A percentile compares a stretch with the other conserved stretches of the same genome.
phyloP scores from a whole-genome alignment of 2,329 filamentous ascomycete genomes.

The Colletotrichum sp. region DNA sequence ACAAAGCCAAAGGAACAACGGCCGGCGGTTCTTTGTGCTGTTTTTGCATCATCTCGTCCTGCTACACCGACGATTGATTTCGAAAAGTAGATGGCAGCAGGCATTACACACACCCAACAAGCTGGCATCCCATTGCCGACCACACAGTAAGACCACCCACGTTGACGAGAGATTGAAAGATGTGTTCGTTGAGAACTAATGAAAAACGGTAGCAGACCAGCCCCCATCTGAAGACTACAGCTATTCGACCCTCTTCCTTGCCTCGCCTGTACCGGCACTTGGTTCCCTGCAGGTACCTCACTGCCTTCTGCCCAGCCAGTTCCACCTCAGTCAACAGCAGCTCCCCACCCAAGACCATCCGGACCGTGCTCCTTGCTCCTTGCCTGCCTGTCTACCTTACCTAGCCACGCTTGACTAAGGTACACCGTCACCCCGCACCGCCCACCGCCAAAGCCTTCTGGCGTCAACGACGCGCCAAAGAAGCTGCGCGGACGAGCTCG shows the following conservation, averaged over 20 bases:
- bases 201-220: neutral
- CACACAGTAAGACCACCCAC: neutral
- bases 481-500: neutral
- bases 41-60: neutral
- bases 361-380: neutral
- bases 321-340: neutral
- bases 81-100: neutral
- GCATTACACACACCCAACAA: neutral
- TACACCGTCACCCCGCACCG: slow-evolving; percentile 8
- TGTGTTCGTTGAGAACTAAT: neutral
- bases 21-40: neutral
- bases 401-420: neutral
- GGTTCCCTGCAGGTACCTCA: neutral
- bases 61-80: neutral
- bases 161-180: neutral
- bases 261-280: neutral
- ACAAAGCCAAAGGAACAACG: neutral
- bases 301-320: neutral
- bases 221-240: neutral
- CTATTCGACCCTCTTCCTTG: neutral
- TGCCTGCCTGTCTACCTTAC: neutral
- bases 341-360: neutral
- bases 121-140: neutral
- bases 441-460: slow-evolving; percentile 2
- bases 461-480: neutral